phyloP scores from a whole-genome alignment of 1,284 basidiomycete species.

The Amylostereum areolatum region DNA sequence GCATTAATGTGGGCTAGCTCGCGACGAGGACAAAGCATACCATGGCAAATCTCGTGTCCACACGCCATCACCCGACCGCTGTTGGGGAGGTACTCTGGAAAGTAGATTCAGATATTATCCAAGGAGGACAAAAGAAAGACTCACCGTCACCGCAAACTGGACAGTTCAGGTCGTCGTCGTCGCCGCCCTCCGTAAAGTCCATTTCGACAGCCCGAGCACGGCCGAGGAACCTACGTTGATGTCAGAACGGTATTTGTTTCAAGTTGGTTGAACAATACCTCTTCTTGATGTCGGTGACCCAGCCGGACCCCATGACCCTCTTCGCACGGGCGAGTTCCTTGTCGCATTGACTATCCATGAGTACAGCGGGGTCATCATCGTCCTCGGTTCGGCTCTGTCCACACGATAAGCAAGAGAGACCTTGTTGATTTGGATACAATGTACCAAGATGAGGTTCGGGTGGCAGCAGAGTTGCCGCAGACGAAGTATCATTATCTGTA shows the following conservation, averaged over 20 bases:
- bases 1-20: neutral
- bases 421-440: constrained; percentile 9
- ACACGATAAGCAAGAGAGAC: constrained; percentile 12
- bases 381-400: constrained; percentile 34
- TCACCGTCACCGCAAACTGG: constrained; percentile 51
- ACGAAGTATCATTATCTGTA: constrained; percentile 58
- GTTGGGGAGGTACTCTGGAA: constrained; percentile 37
- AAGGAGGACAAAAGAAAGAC: constrained; percentile 12
- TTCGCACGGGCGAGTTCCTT: constrained; percentile 52
- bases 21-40: constrained; percentile 25
- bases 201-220: constrained; percentile 37
- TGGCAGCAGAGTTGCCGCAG: constrained; percentile 63
- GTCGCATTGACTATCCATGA: constrained; percentile 41
- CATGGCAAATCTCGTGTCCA: constrained; percentile 57
- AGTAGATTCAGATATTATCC: constrained; percentile 1
- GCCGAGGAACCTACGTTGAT: constrained; percentile 32
- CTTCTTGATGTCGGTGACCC: constrained; percentile 32
- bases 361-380: constrained; percentile 42
- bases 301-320: constrained; percentile 46
- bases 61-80: constrained; percentile 50
- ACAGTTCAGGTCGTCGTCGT: constrained; percentile 37
- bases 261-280: constrained; percentile 26
- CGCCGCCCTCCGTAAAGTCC: constrained; percentile 35
- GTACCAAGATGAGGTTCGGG: constrained; percentile 54
- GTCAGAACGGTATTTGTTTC: neutral